phyloP scores from a whole-genome alignment of 129 eudicot genomes.

The Kitagawia praeruptora region DNA sequence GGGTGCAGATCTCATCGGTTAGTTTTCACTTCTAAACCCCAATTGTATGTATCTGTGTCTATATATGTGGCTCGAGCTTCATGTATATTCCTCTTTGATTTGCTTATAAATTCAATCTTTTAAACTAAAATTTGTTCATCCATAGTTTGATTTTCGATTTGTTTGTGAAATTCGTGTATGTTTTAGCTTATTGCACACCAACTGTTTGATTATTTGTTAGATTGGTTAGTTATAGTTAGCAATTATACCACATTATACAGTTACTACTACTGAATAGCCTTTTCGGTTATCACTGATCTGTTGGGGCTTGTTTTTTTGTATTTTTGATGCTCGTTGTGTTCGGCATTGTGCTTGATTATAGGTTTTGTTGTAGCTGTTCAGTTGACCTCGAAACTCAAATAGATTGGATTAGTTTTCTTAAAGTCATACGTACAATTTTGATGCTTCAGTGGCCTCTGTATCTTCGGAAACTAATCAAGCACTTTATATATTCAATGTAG shows the following conservation, averaged over 20 bases:
- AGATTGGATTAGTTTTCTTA: neutral
- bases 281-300: neutral
- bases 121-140: neutral
- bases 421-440: neutral
- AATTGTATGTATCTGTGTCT: neutral
- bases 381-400: neutral
- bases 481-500: conserved; percentile 25
- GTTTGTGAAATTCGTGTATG: too few relatives aligned
- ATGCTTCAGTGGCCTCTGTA: neutral
- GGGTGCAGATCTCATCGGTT: neutral
- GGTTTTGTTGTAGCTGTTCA: neutral
- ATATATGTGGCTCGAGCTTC: neutral
- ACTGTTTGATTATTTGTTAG: too few relatives aligned
- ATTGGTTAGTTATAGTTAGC: neutral
- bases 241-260: too few relatives aligned
- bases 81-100: neutral
- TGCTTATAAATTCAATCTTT: neutral
- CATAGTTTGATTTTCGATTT: neutral
- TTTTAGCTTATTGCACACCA: too few relatives aligned
- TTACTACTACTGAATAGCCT: too few relatives aligned
- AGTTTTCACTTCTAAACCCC: neutral
- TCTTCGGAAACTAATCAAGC: neutral
- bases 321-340: neutral
- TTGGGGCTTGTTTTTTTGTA: neutral
- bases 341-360: neutral